Evolutionary conservation across 331 rosid species (phyloP).

Genomic region (Telfairia occidentalis): DNA sequence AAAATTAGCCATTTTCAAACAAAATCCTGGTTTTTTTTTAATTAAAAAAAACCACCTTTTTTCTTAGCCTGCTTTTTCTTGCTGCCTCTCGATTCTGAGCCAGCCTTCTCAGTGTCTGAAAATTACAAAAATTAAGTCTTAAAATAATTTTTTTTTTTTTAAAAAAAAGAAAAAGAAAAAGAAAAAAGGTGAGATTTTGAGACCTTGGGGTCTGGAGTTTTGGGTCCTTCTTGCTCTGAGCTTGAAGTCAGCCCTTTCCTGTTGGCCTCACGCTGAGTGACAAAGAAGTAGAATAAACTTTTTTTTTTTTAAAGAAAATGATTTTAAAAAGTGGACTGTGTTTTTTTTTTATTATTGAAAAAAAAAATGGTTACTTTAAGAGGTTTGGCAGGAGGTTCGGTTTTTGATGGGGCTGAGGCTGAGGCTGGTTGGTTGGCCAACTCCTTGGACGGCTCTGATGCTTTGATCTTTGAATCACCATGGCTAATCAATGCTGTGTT

Average conservation of each 20-base stretch:
- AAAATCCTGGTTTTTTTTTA: neutral
- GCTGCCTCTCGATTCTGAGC: conserved; percentile 99
- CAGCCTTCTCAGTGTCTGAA: conserved; percentile 83
- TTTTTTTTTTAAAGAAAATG: neutral
- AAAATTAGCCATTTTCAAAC: neutral
- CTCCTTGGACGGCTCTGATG: conserved; percentile 53
- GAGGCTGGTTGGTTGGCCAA: conserved; percentile 49
- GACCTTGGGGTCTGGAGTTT: conserved; percentile 93
- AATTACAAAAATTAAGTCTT: neutral
- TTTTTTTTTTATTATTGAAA: too few relatives aligned
- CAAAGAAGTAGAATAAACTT: too few relatives aligned
- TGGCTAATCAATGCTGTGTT: conserved; percentile 37
- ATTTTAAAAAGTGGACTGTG: too few relatives aligned
- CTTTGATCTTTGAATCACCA: conserved; percentile 36
- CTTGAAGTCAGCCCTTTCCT: conserved; percentile 78
- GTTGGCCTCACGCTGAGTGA: conserved; percentile 46
- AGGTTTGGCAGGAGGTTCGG: conserved; percentile 48
- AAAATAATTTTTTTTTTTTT: neutral
- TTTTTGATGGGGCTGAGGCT: conserved; percentile 13
- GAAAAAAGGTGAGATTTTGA: neutral
- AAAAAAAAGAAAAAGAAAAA: neutral
- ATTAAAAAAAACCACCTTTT: conserved; percentile 44
- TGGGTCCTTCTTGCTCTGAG: conserved; percentile 88
- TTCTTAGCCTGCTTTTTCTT: conserved; percentile 95
- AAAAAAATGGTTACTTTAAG: conserved; percentile 36